Evolutionary conservation across 257 asterid species (phyloP).

Genomic region (Nicotiana tabacum): DNA sequence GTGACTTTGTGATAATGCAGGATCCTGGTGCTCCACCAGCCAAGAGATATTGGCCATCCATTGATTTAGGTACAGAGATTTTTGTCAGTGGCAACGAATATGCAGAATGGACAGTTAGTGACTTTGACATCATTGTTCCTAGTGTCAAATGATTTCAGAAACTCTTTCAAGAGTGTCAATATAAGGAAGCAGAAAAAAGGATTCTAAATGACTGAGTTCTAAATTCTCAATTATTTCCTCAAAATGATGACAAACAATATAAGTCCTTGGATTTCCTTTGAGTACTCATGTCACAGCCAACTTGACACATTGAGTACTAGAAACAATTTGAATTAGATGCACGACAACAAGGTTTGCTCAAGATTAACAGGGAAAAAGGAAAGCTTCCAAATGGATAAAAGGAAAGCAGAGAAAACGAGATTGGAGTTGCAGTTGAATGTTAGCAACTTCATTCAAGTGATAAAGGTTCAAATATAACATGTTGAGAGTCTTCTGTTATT

Average conservation of each 20-base stretch:
- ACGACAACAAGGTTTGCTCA: not conserved
- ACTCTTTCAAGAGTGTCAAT: not conserved
- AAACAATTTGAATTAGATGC: not conserved
- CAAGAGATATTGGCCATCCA: conserved; percentile 51
- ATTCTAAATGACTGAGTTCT: not conserved
- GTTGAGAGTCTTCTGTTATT: too few relatives aligned
- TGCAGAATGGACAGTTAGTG: conserved; percentile 75
- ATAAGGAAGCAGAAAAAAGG: not conserved
- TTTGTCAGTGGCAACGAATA: conserved; percentile 43
- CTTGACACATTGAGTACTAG: not conserved
- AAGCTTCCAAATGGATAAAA: too few relatives aligned
- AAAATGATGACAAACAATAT: not conserved
- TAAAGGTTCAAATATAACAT: too few relatives aligned
- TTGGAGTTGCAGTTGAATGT: too few relatives aligned
- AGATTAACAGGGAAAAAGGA: too few relatives aligned
- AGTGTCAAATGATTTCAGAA: not conserved
- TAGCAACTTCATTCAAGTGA: too few relatives aligned
- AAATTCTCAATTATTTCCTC: not conserved
- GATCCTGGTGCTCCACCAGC: conserved; percentile 62
- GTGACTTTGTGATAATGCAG: conserved; percentile 23
- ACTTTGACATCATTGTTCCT: conserved; percentile 53
- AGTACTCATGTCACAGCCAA: not conserved
- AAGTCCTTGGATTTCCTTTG: not conserved
- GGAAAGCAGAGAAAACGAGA: too few relatives aligned
- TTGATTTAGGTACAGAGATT: conserved; percentile 63